Conservation (phyloP, 164 flowering plant species). For the Vitis vinifera region DNA sequence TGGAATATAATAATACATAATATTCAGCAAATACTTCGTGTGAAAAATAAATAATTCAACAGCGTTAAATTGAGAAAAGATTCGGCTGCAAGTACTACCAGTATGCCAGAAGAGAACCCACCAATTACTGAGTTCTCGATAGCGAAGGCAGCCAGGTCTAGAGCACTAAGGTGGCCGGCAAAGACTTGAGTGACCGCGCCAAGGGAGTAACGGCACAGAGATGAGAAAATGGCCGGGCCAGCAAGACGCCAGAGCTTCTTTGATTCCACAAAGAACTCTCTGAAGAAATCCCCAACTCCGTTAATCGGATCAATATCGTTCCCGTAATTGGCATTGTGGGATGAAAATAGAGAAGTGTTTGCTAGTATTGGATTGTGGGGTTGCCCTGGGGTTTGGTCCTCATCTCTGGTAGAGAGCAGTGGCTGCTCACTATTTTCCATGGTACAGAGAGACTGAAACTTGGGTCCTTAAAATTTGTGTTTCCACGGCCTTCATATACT, state of each 20-base stretch:
- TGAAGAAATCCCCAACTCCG: constrained; percentile 24
- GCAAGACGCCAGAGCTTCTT: constrained; percentile 70
- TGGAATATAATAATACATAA: too few species aligned
- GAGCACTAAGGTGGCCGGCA: constrained; percentile 65
- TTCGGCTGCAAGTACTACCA: constrained; percentile 29
- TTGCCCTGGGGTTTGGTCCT: neutral
- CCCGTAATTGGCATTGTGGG: constrained; percentile 21
- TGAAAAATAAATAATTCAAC: too few species aligned
- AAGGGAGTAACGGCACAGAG: constrained; percentile 63
- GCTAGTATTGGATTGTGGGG: neutral
- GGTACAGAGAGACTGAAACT: neutral
- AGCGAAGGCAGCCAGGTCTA: constrained; percentile 72
- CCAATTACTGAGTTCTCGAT: constrained; percentile 71
- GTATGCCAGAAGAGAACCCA: constrained; percentile 60
- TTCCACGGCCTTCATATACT: too few species aligned
- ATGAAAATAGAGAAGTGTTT: neutral
- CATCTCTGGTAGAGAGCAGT: constrained; percentile 4
- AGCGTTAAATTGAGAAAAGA: neutral
- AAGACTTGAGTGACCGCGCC: constrained; percentile 73
- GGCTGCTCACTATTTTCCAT: constrained; percentile 14
- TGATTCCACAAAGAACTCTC: constrained; percentile 40
- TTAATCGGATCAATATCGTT: constrained; percentile 35
- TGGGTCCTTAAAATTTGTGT: too few species aligned
- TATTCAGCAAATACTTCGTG: too few species aligned
- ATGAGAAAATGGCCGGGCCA: constrained; percentile 72